Percentiles rank a stretch among this genome's conserved stretches.
These are phyloP conservation scores for Phycomyces nitens DNA, from an alignment of 192 early-diverging fungal genomes.

Conservation along the genomic window DNA sequence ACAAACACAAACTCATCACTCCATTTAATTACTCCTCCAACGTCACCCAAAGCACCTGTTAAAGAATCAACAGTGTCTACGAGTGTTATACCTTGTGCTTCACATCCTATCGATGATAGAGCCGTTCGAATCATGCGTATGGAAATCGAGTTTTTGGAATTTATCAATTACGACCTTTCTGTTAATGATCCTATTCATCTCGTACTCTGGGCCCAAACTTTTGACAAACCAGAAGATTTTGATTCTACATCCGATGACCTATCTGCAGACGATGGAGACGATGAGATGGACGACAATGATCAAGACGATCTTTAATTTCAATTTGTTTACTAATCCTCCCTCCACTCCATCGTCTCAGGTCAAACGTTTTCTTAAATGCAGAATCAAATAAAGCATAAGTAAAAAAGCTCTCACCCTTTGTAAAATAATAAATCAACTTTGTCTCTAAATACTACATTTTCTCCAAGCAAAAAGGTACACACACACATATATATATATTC, in stretches of 20 bases:
- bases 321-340: slow-evolving; percentile 3
- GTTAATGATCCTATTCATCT: neutral
- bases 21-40: slow-evolving; percentile 6
- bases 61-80: neutral
- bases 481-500: no score
- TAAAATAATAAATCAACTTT: no score
- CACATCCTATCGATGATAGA: neutral
- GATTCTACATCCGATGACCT: neutral
- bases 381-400: no score
- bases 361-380: no score
- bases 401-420: no score
- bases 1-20: neutral
- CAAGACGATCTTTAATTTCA: neutral
- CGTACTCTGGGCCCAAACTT: slow-evolving; percentile 13
- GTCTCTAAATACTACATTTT: no score
- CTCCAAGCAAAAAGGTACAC: no score
- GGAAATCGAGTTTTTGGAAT: slow-evolving; percentile 50
- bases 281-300: slow-evolving; percentile 9
- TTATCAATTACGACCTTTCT: slow-evolving; percentile 42
- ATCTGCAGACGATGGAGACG: slow-evolving; percentile 12
- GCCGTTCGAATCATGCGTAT: slow-evolving; percentile 39
- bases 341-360: neutral
- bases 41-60: slow-evolving; percentile 8
- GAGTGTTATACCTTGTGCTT: neutral
- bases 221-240: slow-evolving; percentile 1